Base-by-base conservation (phyloP, 306 rosid species). In the Cucumis hystrix region DNA sequence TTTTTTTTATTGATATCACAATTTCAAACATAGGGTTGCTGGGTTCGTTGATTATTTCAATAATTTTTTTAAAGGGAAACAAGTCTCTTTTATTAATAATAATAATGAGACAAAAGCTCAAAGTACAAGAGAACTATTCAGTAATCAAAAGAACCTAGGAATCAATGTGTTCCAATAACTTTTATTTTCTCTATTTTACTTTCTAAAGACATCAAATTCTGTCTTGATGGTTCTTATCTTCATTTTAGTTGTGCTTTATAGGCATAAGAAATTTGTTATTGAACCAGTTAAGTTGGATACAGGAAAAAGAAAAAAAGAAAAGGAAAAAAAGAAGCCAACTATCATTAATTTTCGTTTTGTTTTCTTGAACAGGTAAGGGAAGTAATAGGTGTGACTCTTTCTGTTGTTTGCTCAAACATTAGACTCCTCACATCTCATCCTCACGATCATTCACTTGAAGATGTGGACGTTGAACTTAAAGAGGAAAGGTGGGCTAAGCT, bases 341-440 rank as follows among this genome's bases (percentile, higher is more conserved):
- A 41, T 68, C 54, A 52, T 68, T 70, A 23, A 70, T 23, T 16
- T 47, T 70, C 20, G 67, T 74, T 20, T 47, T 61, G 18, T 78
- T 76, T 85, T 82, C 15, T 81, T 75, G 78, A 58, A 82, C 88
- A 95, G 99, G 96, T 95, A 85, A 87, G 99, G 89, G 92, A 92
- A 80, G 97, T 92, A 82, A 86, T 95, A 57, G 99, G 99, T 77
- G 93, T 90, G 76, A 84, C 91, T 64, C 98, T 95, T 80, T 89
- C 98, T 56, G 85, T 92, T 17, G 82, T 91, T 85, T 95, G 97
- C 85, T 91, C 99, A 40, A 95, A 95, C 84, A 87, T 95, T 80
- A 90, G 92, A 77, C 95, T 92, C 56, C 86, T 84, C 86, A 88
- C 88, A 61, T 89, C 92, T 47, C 86, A 67, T 83, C 80, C 83